phyloP scores from a whole-genome alignment of 805 yeast genomes.

The Priceomyces haplophilus region DNA sequence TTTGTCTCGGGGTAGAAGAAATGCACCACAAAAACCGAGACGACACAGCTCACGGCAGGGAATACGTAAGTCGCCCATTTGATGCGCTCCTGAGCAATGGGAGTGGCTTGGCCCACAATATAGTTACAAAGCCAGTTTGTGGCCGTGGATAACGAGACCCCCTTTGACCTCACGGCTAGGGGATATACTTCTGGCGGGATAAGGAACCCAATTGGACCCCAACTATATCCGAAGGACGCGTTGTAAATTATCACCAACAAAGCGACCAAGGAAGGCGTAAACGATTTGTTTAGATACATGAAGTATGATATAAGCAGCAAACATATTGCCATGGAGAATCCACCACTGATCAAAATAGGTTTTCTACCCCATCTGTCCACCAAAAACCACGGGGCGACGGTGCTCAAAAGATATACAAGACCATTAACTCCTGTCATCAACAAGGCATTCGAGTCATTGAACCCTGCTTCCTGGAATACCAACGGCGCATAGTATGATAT shows the following conservation, averaged over 20 bases:
- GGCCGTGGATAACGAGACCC: constrained; percentile 44
- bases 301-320: constrained; percentile 31
- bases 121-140: constrained; percentile 46
- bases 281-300: constrained; percentile 28
- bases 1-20: constrained; percentile 43
- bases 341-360: constrained; percentile 43
- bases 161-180: constrained; percentile 40
- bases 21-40: constrained; percentile 33
- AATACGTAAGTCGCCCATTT: constrained; percentile 42
- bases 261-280: constrained; percentile 40
- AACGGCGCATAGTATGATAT: constrained; percentile 58
- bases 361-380: constrained; percentile 46
- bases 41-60: constrained; percentile 38
- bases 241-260: constrained; percentile 40
- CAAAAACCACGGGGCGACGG: constrained; percentile 45
- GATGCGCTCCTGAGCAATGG: constrained; percentile 36
- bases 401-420: constrained; percentile 35
- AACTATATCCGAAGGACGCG: constrained; percentile 43
- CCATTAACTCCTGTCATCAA: constrained; percentile 45
- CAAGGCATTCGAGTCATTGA: constrained; percentile 39
- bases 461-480: constrained; percentile 48
- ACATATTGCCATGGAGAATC: constrained; percentile 37
- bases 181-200: constrained; percentile 46
- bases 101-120: constrained; percentile 45
- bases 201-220: constrained; percentile 47